Conservation (phyloP, 2,329 filamentous ascomycete genomes). For the Fusarium miscanthi region DNA sequence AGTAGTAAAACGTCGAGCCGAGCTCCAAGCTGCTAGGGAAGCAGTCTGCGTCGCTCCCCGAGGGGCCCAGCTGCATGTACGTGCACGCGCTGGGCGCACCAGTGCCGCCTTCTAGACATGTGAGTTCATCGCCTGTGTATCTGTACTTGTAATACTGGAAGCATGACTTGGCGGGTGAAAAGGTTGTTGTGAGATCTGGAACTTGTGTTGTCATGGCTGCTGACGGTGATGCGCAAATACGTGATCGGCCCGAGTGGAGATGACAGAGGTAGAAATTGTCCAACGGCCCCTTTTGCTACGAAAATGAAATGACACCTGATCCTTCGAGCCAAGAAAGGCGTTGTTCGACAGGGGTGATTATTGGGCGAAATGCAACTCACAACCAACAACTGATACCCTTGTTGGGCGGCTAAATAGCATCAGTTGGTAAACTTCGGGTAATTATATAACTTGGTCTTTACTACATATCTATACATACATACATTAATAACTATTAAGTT, state of each 20-base stretch:
- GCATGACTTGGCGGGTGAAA: conserved; percentile 3
- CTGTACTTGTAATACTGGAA: conserved; percentile 7
- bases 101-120: background rate
- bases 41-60: background rate
- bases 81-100: conserved; percentile 3
- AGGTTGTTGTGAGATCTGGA: conserved; percentile 10
- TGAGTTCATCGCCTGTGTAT: conserved; percentile 1
- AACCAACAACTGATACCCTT: background rate
- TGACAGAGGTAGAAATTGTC: background rate
- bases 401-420: background rate
- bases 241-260: background rate
- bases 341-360: background rate
- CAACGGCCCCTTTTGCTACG: background rate
- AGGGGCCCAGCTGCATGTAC: conserved; percentile 1
- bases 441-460: no score
- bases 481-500: no score
- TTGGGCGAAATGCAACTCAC: background rate
- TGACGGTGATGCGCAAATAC: background rate
- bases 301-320: background rate
- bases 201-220: background rate
- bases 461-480: no score
- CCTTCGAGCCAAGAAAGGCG: background rate
- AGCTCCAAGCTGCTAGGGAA: background rate
- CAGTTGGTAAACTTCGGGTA: background rate
- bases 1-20: background rate